phyloP scores from a whole-genome alignment of 73 alveolate genomes.

The Paramecium pentaurelia region DNA sequence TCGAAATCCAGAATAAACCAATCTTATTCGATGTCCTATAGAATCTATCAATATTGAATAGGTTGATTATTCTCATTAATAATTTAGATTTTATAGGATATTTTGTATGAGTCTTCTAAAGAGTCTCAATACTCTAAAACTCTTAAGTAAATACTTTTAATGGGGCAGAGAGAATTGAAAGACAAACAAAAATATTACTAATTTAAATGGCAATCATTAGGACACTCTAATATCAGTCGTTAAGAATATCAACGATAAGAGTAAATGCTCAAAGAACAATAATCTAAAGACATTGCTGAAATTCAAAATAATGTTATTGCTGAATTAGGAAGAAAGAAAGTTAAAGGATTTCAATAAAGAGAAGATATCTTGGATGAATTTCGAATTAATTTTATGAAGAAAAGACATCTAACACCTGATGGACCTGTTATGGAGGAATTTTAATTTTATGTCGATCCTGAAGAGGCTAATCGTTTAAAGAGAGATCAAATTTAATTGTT shows the following conservation, averaged over 20 bases:
- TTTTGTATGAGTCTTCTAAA: constrained; percentile 33
- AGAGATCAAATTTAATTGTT: neutral
- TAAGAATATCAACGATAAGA: constrained; percentile 14
- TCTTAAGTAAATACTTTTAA: neutral
- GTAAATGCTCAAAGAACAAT: neutral
- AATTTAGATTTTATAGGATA: constrained; percentile 4
- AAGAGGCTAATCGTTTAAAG: neutral
- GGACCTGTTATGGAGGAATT: constrained; percentile 38
- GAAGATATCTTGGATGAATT: constrained; percentile 30
- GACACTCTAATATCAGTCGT: neutral
- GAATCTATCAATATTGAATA: constrained; percentile 3
- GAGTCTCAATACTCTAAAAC: neutral
- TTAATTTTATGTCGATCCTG: constrained; percentile 33
- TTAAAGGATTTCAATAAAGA: neutral
- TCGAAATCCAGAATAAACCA: neutral
- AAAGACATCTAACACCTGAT: neutral
- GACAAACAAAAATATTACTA: constrained; percentile 31
- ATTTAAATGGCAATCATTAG: constrained; percentile 36
- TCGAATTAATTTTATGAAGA: constrained; percentile 33
- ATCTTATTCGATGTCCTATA: constrained; percentile 14
- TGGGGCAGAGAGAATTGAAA: constrained; percentile 17
- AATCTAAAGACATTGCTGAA: constrained; percentile 23
- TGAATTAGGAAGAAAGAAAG: neutral
- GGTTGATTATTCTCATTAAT: neutral
- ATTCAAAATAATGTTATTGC: constrained; percentile 22